A percentile compares a stretch with the other conserved stretches of the same genome.
Evolutionary conservation across 2,329 filamentous ascomycete genomes (phyloP).

Genomic region (Hymenotorrendiella dingleyae): DNA sequence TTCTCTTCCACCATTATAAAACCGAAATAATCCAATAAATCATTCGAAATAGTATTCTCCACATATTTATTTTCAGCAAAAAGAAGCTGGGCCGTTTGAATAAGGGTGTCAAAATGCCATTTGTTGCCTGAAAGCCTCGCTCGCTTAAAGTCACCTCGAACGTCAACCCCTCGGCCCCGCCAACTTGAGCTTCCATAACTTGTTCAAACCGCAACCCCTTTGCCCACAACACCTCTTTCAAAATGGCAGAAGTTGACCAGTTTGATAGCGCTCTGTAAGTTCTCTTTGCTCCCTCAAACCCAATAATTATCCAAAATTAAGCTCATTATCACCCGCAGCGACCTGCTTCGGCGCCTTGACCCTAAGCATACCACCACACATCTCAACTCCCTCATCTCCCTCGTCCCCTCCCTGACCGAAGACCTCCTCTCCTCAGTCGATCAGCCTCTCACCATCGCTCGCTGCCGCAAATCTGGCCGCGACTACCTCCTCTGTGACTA

Average conservation of each 20-base stretch:
- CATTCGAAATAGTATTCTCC: too few species aligned
- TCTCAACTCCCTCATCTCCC: constrained; percentile 79
- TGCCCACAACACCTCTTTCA: constrained; percentile 13
- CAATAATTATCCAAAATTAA: background rate
- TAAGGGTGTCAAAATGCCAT: too few species aligned
- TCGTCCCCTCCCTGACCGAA: constrained; percentile 89
- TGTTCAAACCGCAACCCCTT: constrained; percentile 1
- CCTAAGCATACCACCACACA: constrained; percentile 86
- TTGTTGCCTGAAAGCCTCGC: too few species aligned
- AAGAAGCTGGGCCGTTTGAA: too few species aligned
- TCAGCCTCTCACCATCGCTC: constrained; percentile 81
- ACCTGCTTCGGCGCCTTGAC: constrained; percentile 96
- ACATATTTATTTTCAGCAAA: too few species aligned
- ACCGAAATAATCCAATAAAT: too few species aligned
- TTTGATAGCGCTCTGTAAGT: constrained; percentile 33
- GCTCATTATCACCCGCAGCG: constrained; percentile 47
- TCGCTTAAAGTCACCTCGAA: constrained; percentile 6
- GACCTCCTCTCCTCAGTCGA: constrained; percentile 97
- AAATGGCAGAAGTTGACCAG: constrained; percentile 31
- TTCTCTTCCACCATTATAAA: too few species aligned
- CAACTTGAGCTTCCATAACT: constrained; percentile 1
- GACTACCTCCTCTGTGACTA: constrained; percentile 99
- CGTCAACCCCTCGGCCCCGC: constrained; percentile 17
- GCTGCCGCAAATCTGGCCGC: constrained; percentile 81
- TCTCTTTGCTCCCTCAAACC: background rate